Conservation (phyloP, 2,329 filamentous ascomycete genomes). For the Aspergillus sp. region DNA sequence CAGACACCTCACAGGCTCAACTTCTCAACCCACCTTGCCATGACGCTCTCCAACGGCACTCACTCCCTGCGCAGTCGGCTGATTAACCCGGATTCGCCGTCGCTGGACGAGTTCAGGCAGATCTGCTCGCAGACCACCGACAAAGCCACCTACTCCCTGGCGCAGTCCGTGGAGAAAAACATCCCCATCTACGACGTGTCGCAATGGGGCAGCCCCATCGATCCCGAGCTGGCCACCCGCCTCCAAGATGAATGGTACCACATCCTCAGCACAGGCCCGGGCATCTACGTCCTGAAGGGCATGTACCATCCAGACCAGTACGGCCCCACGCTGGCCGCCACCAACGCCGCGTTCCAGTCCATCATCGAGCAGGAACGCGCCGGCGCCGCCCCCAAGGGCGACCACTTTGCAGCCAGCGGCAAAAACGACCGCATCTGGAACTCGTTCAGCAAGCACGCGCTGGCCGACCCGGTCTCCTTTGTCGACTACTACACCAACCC, state of each 20-base stretch:
- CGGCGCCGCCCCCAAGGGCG: constrained; percentile 45
- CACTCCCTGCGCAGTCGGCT: constrained; percentile 15
- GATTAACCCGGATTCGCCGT: constrained; percentile 17
- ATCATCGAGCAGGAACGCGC: constrained; percentile 51
- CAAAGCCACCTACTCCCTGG: constrained; percentile 48
- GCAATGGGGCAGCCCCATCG: constrained; percentile 33
- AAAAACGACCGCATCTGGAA: constrained; percentile 66
- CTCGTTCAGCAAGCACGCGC: constrained; percentile 61
- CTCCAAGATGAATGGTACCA: constrained; percentile 63
- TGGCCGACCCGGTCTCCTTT: constrained; percentile 54
- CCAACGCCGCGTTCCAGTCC: constrained; percentile 47
- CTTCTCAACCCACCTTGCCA: background rate
- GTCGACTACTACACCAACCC: constrained; percentile 60
- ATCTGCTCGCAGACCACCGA: constrained; percentile 45
- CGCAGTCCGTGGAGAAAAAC: constrained; percentile 47
- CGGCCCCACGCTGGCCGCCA: constrained; percentile 40
- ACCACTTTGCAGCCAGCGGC: constrained; percentile 59
- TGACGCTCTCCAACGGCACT: constrained; percentile 1
- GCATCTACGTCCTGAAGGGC: constrained; percentile 58
- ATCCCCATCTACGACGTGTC: constrained; percentile 57
- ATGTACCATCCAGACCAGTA: constrained; percentile 47
- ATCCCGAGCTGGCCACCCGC: constrained; percentile 27
- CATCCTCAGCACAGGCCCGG: constrained; percentile 56
- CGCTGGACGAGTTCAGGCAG: constrained; percentile 43
- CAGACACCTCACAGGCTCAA: too few species aligned